Conservation (phyloP, 352 stramenopile species). For the Phytophthora multivora region DNA sequence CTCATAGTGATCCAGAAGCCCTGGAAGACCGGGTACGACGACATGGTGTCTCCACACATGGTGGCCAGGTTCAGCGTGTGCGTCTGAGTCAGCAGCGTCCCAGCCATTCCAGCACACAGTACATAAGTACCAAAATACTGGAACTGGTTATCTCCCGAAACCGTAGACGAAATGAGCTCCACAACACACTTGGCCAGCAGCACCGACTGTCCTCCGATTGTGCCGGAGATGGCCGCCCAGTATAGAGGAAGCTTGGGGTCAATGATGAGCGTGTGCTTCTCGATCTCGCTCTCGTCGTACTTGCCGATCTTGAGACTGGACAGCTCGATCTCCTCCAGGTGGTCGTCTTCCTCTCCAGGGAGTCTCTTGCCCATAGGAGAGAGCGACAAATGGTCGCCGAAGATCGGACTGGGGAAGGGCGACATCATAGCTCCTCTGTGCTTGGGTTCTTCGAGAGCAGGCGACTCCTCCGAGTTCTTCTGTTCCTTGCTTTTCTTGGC, state of each 20-base stretch:
- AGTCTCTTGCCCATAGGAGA: conserved; percentile 41
- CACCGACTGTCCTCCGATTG: conserved; percentile 82
- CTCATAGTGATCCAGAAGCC: conserved; percentile 90
- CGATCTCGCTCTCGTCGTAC: conserved; percentile 67
- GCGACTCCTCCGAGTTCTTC: conserved; percentile 28
- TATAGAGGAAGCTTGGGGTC: conserved; percentile 87
- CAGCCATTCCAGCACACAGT: conserved; percentile 73
- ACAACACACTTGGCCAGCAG: conserved; percentile 86
- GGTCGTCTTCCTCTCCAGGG: conserved; percentile 56
- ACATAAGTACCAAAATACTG: conserved; percentile 86
- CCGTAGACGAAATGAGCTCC: conserved; percentile 81
- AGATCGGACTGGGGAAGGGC: conserved; percentile 79
- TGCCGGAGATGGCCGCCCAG: conserved; percentile 87
- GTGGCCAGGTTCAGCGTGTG: conserved; percentile 87
- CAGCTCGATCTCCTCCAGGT: conserved; percentile 62
- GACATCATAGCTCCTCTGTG: conserved; percentile 69
- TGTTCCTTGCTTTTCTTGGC: conserved; percentile 28
- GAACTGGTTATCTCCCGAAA: conserved; percentile 89
- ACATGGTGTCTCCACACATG: conserved; percentile 89
- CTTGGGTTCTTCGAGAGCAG: conserved; percentile 35
- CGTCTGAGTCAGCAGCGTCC: conserved; percentile 80
- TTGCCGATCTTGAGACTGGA: conserved; percentile 62
- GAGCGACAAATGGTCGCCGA: conserved; percentile 52
- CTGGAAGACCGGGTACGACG: conserved; percentile 86
- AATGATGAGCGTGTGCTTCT: conserved; percentile 87